Evolutionary conservation across 352 stramenopile genomes (phyloP).

Genomic region (Phytophthora quininea): DNA sequence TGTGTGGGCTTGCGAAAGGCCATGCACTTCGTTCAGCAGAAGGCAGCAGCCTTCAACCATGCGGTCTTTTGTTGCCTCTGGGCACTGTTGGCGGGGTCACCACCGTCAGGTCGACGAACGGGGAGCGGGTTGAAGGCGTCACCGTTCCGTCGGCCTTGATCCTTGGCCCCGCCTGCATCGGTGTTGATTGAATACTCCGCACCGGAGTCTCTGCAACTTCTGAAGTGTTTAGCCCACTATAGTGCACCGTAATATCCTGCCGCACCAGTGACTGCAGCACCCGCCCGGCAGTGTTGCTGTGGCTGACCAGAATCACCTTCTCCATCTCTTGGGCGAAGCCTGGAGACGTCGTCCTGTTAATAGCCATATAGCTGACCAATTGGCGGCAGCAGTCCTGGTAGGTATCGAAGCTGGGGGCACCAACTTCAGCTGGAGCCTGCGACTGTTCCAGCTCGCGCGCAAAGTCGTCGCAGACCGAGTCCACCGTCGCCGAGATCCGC

Average conservation of each 20-base stretch:
- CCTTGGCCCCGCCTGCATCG: not conserved
- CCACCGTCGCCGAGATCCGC: slow-evolving; percentile 19
- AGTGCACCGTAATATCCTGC: slow-evolving; percentile 18
- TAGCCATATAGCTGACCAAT: slow-evolving; percentile 53
- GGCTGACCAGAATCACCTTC: slow-evolving; percentile 59
- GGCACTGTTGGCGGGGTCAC: slow-evolving; percentile 20
- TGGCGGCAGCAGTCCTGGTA: slow-evolving; percentile 57
- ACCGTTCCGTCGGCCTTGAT: not conserved
- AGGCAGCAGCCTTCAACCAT: not conserved
- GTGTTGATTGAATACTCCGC: not conserved
- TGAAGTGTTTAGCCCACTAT: not conserved
- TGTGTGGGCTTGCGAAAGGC: slow-evolving; percentile 66
- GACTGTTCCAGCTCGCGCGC: slow-evolving; percentile 11
- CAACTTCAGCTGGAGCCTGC: not conserved
- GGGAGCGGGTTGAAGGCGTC: slow-evolving; percentile 25
- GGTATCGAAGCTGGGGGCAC: slow-evolving; percentile 30
- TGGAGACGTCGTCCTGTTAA: slow-evolving; percentile 57
- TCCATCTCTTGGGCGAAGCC: slow-evolving; percentile 70
- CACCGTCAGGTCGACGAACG: slow-evolving; percentile 23
- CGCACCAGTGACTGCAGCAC: slow-evolving; percentile 37
- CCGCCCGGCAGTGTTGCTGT: slow-evolving; percentile 38
- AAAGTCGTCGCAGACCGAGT: slow-evolving; percentile 19
- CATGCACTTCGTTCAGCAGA: slow-evolving; percentile 65
- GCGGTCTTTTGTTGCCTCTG: not conserved
- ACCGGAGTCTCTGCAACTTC: not conserved